Evolutionary conservation across 306 rosid species (phyloP).

Genomic region (Quercus dentata): DNA sequence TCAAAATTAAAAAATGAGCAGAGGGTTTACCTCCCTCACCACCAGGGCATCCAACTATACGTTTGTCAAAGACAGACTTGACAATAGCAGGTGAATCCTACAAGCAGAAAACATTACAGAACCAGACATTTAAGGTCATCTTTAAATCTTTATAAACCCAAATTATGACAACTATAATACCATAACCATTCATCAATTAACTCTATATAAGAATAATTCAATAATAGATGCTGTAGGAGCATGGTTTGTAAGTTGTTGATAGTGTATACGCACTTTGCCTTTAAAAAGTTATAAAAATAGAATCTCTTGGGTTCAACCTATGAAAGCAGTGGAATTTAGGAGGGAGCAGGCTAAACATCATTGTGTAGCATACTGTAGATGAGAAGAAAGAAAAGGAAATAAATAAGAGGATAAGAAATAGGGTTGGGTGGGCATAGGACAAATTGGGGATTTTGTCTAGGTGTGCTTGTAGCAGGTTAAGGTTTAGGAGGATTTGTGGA

Average conservation of each 20-base stretch:
- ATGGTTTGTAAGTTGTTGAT: not conserved
- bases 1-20: not conserved
- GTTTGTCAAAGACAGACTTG: constrained; percentile 37
- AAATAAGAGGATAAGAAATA: not conserved
- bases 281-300: not conserved
- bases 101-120: not conserved
- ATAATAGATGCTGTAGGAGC: not conserved
- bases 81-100: constrained; percentile 47
- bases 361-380: not conserved
- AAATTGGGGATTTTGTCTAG: too few species aligned
- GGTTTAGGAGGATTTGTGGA: too few species aligned
- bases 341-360: not conserved
- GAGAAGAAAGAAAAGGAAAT: not conserved
- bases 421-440: not conserved
- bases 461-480: too few species aligned
- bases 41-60: constrained; percentile 57
- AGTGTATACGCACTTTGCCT: not conserved
- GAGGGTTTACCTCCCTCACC: constrained; percentile 36
- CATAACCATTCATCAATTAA: not conserved
- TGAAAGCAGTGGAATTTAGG: not conserved
- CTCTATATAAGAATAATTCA: not conserved
- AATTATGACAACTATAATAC: not conserved
- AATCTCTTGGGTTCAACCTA: not conserved
- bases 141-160: not conserved
- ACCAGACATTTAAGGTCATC: not conserved